Conservation (phyloP, 257 asterid genomes). For the Linaria vulgaris region DNA sequence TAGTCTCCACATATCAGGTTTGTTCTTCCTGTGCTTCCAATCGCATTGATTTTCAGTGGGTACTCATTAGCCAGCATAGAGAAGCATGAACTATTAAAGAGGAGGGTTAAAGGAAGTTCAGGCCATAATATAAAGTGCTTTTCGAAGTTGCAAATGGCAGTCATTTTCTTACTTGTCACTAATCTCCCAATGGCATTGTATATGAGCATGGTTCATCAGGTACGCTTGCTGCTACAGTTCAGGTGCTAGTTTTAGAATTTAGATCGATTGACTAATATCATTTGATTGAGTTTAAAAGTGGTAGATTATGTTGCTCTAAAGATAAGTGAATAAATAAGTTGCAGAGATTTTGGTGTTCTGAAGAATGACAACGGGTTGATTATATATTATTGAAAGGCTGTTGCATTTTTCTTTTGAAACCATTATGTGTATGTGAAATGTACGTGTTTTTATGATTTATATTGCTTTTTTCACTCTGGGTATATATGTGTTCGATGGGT, state of each 20-base stretch:
- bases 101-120: slow-evolving; percentile 33
- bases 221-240: slow-evolving; percentile 27
- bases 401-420: too few relatives aligned
- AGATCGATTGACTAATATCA: background rate
- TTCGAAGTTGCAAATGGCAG: slow-evolving; percentile 43
- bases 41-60: slow-evolving; percentile 85
- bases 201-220: slow-evolving; percentile 98
- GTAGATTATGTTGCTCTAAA: background rate
- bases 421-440: too few relatives aligned
- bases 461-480: too few relatives aligned
- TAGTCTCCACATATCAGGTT: slow-evolving; percentile 64
- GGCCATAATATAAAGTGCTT: slow-evolving; percentile 27
- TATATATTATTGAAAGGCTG: too few relatives aligned
- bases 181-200: slow-evolving; percentile 92
- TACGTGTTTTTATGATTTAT: too few relatives aligned
- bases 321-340: too few relatives aligned
- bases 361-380: background rate
- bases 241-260: slow-evolving; percentile 14
- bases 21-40: slow-evolving; percentile 94
- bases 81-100: slow-evolving; percentile 25
- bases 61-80: slow-evolving; percentile 59
- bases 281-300: background rate
- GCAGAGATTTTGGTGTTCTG: background rate
- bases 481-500: too few relatives aligned
- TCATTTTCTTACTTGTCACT: slow-evolving; percentile 61